These are phyloP conservation scores for Eimeria brunetti DNA, from an alignment of 169 alveolate species.

Conservation along the genomic window DNA sequence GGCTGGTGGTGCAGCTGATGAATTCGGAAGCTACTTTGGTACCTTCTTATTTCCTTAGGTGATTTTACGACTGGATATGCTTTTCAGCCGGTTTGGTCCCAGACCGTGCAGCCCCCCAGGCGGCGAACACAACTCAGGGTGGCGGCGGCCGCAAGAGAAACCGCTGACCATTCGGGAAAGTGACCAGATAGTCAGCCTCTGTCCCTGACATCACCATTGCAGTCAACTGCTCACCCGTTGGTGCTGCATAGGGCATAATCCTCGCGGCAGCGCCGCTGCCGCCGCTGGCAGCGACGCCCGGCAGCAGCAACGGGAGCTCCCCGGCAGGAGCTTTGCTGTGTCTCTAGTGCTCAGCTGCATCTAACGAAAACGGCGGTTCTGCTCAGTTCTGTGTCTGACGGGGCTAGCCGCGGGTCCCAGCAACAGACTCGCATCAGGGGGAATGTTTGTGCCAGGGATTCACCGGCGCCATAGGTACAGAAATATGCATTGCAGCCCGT, in stretches of 20 bases:
- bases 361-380: neutral
- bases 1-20: conserved; percentile 39
- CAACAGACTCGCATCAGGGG: neutral
- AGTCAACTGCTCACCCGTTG: neutral
- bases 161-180: neutral
- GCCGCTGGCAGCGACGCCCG: neutral
- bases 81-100: neutral
- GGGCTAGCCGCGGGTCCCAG: neutral
- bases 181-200: neutral
- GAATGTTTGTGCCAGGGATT: neutral
- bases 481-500: neutral
- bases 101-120: neutral
- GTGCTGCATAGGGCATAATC: neutral
- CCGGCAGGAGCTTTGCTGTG: neutral
- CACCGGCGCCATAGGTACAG: neutral
- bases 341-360: neutral
- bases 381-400: neutral
- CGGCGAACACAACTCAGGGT: neutral
- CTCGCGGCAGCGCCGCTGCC: neutral
- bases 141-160: neutral
- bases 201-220: conserved; percentile 14
- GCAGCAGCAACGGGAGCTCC: neutral
- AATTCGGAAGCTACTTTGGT: neutral
- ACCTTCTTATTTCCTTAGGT: neutral
- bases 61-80: neutral